Evolutionary conservation across 2,329 filamentous ascomycete genomes (phyloP).

Genomic region (Lomentospora prolificans): DNA sequence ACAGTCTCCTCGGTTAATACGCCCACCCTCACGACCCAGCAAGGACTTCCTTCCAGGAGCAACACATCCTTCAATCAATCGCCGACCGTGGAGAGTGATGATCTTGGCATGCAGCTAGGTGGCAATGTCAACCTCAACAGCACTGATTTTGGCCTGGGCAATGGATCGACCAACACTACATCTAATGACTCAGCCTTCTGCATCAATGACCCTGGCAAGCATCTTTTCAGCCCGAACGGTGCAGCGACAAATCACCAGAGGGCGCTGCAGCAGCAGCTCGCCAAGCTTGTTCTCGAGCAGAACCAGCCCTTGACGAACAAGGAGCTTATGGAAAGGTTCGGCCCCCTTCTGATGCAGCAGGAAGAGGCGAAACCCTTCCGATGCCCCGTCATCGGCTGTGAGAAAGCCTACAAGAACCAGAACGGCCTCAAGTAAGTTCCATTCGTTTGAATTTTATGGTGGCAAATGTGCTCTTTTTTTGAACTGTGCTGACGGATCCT

Average conservation of each 20-base stretch:
- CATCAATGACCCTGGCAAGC: slow-evolving; percentile 92
- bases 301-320: slow-evolving; percentile 61
- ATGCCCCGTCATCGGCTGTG: slow-evolving; percentile 94
- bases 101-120: slow-evolving; percentile 53
- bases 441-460: slow-evolving; percentile 3
- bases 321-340: slow-evolving; percentile 44
- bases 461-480: slow-evolving; percentile 10
- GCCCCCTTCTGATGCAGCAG: slow-evolving; percentile 50
- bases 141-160: slow-evolving; percentile 38
- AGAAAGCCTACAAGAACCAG: slow-evolving; percentile 99
- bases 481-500: slow-evolving; percentile 2
- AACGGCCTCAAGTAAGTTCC: slow-evolving; percentile 82
- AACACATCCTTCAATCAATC: slow-evolving; percentile 1
- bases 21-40: slow-evolving; percentile 75
- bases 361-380: slow-evolving; percentile 97
- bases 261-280: slow-evolving; percentile 56
- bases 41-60: slow-evolving; percentile 27
- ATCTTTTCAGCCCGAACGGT: slow-evolving; percentile 77
- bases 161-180: slow-evolving; percentile 23
- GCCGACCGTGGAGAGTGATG: slow-evolving; percentile 38
- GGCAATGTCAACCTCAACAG: slow-evolving; percentile 49
- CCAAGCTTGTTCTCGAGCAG: slow-evolving; percentile 65
- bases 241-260: slow-evolving; percentile 53
- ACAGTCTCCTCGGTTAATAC: slow-evolving; percentile 97
- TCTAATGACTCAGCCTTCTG: slow-evolving; percentile 37